These are phyloP conservation scores for Pelagophyceae sp. DNA, from an alignment of 352 stramenopile genomes.

Conservation along the genomic window DNA sequence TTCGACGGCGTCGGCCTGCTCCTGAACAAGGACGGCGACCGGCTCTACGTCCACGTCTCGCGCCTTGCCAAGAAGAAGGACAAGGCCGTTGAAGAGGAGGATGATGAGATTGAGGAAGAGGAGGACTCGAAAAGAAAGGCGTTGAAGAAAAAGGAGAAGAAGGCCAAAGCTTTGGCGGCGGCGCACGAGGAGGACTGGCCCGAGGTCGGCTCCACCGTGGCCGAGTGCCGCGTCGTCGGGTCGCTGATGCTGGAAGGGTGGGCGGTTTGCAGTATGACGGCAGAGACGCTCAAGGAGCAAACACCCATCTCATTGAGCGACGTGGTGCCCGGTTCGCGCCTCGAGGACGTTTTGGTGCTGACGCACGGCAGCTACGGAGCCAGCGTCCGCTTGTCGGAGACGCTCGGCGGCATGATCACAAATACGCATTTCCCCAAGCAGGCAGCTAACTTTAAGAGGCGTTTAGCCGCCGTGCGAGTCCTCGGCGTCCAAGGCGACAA, in stretches of 20 bases:
- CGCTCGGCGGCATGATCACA: neutral
- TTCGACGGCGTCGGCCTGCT: neutral
- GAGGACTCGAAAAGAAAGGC: neutral
- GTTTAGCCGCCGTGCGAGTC: neutral
- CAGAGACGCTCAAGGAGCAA: neutral
- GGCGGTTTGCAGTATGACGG: neutral
- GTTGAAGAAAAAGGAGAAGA: neutral
- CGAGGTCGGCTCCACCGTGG: neutral
- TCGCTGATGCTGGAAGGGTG: neutral
- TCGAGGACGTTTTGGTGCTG: neutral
- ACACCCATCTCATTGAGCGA: no score
- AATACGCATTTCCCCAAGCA: constrained; percentile 9
- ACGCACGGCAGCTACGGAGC: neutral
- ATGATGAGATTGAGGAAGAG: neutral
- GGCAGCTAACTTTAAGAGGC: neutral
- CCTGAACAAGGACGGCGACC: neutral
- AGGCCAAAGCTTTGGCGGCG: neutral
- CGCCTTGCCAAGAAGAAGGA: neutral
- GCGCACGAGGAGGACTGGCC: neutral
- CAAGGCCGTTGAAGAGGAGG: no score
- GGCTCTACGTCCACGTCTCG: constrained; percentile 6
- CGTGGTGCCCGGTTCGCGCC: neutral
- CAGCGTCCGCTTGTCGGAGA: neutral
- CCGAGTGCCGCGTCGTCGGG: constrained; percentile 4
- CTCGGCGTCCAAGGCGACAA: neutral